Evolutionary conservation across 176 grass and related monocot genomes (phyloP).

Genomic region (Typha latifolia): DNA sequence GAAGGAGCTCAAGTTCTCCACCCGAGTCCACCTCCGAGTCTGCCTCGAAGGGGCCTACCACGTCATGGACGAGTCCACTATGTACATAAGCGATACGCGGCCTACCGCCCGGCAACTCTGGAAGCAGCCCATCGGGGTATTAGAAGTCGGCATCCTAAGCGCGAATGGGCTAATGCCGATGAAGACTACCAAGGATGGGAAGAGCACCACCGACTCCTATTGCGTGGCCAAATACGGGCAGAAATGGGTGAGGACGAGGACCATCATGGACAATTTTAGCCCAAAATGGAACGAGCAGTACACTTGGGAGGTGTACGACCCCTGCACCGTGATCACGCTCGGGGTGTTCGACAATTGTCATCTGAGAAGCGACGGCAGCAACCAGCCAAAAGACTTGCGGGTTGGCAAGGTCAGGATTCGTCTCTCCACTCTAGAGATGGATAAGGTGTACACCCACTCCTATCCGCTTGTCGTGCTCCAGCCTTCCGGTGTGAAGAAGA

Average conservation of each 20-base stretch:
- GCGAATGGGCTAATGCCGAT: slow-evolving; percentile 48
- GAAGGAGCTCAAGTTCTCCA: slow-evolving; percentile 26
- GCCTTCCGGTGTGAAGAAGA: slow-evolving; percentile 47
- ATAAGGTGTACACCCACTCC: slow-evolving; percentile 30
- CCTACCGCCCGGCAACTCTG: slow-evolving; percentile 64
- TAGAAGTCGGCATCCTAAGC: slow-evolving; percentile 73
- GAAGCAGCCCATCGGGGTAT: slow-evolving; percentile 42
- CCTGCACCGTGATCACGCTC: slow-evolving; percentile 63
- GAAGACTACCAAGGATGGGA: slow-evolving; percentile 51
- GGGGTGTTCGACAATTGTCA: slow-evolving; percentile 71
- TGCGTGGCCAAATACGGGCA: slow-evolving; percentile 83
- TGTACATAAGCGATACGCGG: slow-evolving; percentile 66
- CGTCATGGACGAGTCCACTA: slow-evolving; percentile 63
- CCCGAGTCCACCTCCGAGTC: slow-evolving; percentile 51
- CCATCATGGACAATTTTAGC: slow-evolving; percentile 36
- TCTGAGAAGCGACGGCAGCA: slow-evolving; percentile 12
- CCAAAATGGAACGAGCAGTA: slow-evolving; percentile 87
- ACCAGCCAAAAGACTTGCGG: slow-evolving; percentile 27
- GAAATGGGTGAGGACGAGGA: slow-evolving; percentile 81
- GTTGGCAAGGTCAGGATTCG: slow-evolving; percentile 78
- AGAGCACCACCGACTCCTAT: slow-evolving; percentile 52
- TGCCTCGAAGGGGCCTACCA: slow-evolving; percentile 84
- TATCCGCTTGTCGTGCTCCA: slow-evolving; percentile 45
- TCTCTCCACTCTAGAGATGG: slow-evolving; percentile 59
- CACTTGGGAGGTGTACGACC: slow-evolving; percentile 85